These are phyloP conservation scores for Lepidium africanum DNA, from an alignment of 345 rosid species.

Conservation along the genomic window DNA sequence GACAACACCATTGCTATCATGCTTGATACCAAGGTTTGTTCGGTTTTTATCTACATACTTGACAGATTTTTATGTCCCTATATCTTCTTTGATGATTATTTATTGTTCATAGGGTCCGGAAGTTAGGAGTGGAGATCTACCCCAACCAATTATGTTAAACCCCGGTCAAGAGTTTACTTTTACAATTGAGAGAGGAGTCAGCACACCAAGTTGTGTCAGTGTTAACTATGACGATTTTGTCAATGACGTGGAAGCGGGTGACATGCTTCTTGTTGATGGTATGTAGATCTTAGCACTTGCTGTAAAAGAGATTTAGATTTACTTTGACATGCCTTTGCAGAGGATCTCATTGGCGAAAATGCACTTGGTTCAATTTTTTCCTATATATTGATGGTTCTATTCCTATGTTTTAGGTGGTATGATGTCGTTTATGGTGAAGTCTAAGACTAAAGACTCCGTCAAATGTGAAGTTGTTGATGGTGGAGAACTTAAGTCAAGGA, in stretches of 20 bases:
- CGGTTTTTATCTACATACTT: background rate
- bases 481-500: constrained; percentile 97
- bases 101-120: constrained; percentile 73
- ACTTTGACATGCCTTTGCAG: background rate
- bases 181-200: constrained; percentile 85
- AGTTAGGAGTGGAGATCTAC: constrained; percentile 98
- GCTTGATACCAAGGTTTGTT: constrained; percentile 94
- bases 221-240: constrained; percentile 98
- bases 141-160: constrained; percentile 63
- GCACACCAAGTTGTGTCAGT: constrained; percentile 79
- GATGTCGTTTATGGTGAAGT: constrained; percentile 90
- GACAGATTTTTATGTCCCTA: background rate
- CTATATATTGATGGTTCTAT: constrained; percentile 1
- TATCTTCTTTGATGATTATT: background rate
- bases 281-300: constrained; percentile 15
- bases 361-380: background rate
- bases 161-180: constrained; percentile 93
- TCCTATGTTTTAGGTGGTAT: constrained; percentile 67
- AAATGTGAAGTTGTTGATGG: constrained; percentile 95
- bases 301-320: background rate
- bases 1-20: constrained; percentile 90
- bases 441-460: constrained; percentile 92
- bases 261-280: constrained; percentile 99
- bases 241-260: constrained; percentile 84
- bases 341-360: background rate